Evolutionary conservation across 345 rosid species (phyloP), one percentile per base, ranked within the genome.

Genomic region (Rhizophora mangle): DNA sequence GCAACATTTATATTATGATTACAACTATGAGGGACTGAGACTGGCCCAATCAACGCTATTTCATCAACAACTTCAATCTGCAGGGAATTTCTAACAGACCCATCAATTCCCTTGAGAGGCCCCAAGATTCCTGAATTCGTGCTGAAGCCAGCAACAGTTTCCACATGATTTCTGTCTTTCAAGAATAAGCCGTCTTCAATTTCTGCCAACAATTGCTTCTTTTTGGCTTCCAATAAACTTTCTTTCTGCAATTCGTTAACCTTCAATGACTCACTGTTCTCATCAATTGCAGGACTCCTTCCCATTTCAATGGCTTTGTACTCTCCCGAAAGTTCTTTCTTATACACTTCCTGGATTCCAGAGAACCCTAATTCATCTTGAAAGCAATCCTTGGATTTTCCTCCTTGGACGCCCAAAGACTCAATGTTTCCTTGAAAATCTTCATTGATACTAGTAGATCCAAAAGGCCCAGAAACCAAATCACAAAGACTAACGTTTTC

Each of bases 21-120:
- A 54, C 73, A 78, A 54, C 54, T 72, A 79, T 74, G 77, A 31
- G 72, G 51, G 49, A 78, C 65, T 9, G 69, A 56, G 72, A 84
- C 63, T 8, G 87, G 78, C 69, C 78, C 85, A 75, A 89, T 76
- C 85, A 90, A 62, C 3, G 88, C 96, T 18, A 89, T 89, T 72
- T 93, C 93, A 77, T 93, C 97, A 65, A 89, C 79, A 30, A 91
- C 75, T 71, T 88, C 82, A 68, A 88, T 66, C 71, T 81, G 85
- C 77, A 85, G 59, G 15, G 98, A 82, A 60, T 73, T 67, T 24
- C 84, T 78, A 66, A 64, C 72, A 61, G 74, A 69, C 10, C 56
- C 74, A 58, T 75, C 80, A 27, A 69, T 62, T 60, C 76, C 77
- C 31, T 75, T 71, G 32, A 70, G 64, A 70, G 39, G 62, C 63